Base-by-base conservation (phyloP, 2,329 filamentous ascomycete genomes). In the Paracoccidioides lutzii region DNA sequence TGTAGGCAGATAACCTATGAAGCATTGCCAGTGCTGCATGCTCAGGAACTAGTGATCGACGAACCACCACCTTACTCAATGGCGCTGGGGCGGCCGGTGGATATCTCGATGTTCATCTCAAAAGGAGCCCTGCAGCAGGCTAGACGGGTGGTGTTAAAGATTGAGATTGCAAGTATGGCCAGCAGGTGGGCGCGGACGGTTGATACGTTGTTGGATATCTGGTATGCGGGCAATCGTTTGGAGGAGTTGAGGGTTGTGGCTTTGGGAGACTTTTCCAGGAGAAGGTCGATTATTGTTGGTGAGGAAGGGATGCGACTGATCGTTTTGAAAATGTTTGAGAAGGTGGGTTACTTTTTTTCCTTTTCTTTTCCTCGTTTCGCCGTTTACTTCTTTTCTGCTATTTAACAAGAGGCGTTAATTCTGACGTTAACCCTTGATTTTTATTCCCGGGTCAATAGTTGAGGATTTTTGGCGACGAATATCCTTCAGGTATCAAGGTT, bases 1-100 rank as follows among this genome's bases (percentile, higher is more conserved):
- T 70, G 68, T 60, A 64, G 61, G 40, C 65, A 69, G 49, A 67
- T 68, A 57, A 59, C 59, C n/a, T 32, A 51, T 4, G 69, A 72
- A 55, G 65, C 67, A 3, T 55, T 59, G 7, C 33, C 59, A 12
- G 53, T 66, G 12, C 61, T 71, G 22, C 60, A 61, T 56, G 58
- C 58, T 35, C 66, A 66, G 57, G 61, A 66, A 1, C 61, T 71
- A 37, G 46, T 58, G 14, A 63, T 71, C 42, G 38, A 55, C 40
- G 55, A 54, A 10, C 41, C 56, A n/a, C 57, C 55, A 28, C 55
- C 59, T 9, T 54, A 53, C 52, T 52, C 52, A 10, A 44, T 58
- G 7, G 54, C 54, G 7, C 37, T 44, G 37, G 51, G 38, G 30
- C 45, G 42, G 38, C 56, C 56, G 14, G 60, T 62, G 52, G 53